A percentile compares a stretch with the other conserved stretches of the same genome.
These are phyloP conservation scores for Hypoxylon trugodes DNA, from an alignment of 495 filamentous ascomycete species.

Conservation along the genomic window DNA sequence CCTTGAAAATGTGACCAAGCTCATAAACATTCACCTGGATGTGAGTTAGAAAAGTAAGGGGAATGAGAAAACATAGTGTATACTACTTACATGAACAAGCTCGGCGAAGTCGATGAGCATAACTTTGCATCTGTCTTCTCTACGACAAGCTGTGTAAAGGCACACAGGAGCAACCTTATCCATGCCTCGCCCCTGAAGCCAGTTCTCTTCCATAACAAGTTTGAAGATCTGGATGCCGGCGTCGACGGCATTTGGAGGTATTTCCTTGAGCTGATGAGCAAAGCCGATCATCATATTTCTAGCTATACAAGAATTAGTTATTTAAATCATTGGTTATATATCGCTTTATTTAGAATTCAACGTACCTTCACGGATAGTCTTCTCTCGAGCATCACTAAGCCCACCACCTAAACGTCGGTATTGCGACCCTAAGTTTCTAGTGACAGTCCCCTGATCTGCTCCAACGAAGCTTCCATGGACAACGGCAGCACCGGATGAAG, in stretches of 20 bases:
- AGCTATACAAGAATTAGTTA: conserved; percentile 34
- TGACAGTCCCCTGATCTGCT: conserved; percentile 72
- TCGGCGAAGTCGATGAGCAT: conserved; percentile 98
- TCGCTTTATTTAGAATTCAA: conserved; percentile 9
- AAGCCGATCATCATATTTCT: conserved; percentile 55
- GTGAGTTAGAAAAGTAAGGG: conserved; percentile 31
- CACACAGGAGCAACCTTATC: conserved; percentile 84
- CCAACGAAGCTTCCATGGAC: conserved; percentile 89
- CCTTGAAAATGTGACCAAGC: conserved; percentile 83
- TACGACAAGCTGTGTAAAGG: conserved; percentile 86
- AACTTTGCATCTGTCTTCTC: conserved; percentile 64
- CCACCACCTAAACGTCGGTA: conserved; percentile 52
- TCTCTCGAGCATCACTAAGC: conserved; percentile 65
- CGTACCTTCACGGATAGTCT: conserved; percentile 71
- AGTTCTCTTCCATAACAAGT: conserved; percentile 77
- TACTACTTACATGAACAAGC: conserved; percentile 63
- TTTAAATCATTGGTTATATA: background rate
- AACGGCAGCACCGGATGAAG: conserved; percentile 81
- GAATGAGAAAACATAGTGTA: conserved; percentile 15
- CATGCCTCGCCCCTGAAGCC: conserved; percentile 88
- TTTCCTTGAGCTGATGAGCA: conserved; percentile 55
- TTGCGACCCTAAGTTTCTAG: conserved; percentile 59
- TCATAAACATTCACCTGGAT: conserved; percentile 85
- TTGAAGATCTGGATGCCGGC: conserved; percentile 77
- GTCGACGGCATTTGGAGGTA: conserved; percentile 67